Evolutionary conservation across 1,284 basidiomycete species (phyloP).

Genomic region (Irpex lacteus): DNA sequence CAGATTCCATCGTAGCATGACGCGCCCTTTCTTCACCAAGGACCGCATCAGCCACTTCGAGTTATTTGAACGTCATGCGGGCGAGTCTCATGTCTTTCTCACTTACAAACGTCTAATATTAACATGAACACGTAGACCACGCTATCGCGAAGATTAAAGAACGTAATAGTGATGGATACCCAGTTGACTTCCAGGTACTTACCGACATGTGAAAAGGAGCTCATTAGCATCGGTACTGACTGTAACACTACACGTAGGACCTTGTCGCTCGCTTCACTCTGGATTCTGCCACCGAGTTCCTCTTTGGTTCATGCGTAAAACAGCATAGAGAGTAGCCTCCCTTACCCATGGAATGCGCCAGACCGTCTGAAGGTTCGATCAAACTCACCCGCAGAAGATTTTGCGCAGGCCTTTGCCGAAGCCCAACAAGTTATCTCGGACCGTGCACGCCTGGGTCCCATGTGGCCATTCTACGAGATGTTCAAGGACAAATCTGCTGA

Average conservation of each 20-base stretch:
- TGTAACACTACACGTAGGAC: slow-evolving; percentile 21
- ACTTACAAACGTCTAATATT: neutral
- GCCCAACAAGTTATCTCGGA: slow-evolving; percentile 32
- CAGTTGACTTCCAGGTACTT: slow-evolving; percentile 25
- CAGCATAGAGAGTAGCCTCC: slow-evolving; percentile 29
- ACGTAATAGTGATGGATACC: slow-evolving; percentile 16
- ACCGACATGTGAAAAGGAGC: neutral
- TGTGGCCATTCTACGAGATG: slow-evolving; percentile 43
- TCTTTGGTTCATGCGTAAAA: slow-evolving; percentile 38
- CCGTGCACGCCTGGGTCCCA: slow-evolving; percentile 32
- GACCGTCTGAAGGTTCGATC: neutral
- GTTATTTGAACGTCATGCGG: slow-evolving; percentile 21
- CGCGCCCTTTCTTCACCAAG: slow-evolving; percentile 25
- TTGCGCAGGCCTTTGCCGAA: slow-evolving; percentile 36
- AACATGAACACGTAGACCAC: slow-evolving; percentile 8
- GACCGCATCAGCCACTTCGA: slow-evolving; percentile 24
- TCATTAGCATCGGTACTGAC: neutral
- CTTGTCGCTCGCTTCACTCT: slow-evolving; percentile 37
- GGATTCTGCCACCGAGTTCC: slow-evolving; percentile 39
- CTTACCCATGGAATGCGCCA: slow-evolving; percentile 26
- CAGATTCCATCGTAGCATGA: slow-evolving; percentile 31
- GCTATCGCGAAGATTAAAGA: slow-evolving; percentile 19
- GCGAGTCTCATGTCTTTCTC: slow-evolving; percentile 3
- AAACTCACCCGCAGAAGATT: slow-evolving; percentile 25
- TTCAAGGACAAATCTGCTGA: slow-evolving; percentile 33